Evolutionary conservation across 257 asterid genomes (phyloP), one percentile per base, ranked within the genome.

Genomic region (Gentiana dahurica): DNA sequence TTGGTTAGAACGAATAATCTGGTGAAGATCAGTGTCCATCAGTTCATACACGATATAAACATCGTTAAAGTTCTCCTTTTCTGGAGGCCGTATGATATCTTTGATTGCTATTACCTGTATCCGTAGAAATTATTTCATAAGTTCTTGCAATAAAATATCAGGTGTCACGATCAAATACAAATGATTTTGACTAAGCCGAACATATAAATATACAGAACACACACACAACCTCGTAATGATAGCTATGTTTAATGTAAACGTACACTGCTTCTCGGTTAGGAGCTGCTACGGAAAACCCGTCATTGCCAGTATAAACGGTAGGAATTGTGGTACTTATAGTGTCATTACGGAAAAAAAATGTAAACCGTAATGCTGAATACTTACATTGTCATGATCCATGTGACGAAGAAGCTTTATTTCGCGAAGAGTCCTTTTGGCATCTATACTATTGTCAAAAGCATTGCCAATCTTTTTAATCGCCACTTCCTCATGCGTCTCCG

Each of bases 401-500:
- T 92, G 98, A 49, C 94, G 71, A 68, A 88, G 88, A 69, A 92
- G 97, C 76, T 88, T 88, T 51, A 92, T 92, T 75, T 88, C 97
- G 46, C 98, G 81, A 15, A 92, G 68, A 15, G 97, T 92, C 74
- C 97, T 78, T 83, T 85, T 92, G 36, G 97, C 98, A 70, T 92
- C 98, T 34, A 92, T 85, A 61, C 79, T 78, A 72, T 92, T 85
- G 73, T 92, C 98, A 68, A 92, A 92, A 54, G 98, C 98, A 68
- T 92, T 92, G 36, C 98, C 98, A 67, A 92, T 92, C 93, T 92
- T 92, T 79, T 92, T 92, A 60, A 92, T 92, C 51, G 98, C 98
- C 47, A 92, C 93, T 78, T 92, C 94, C 69, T 85, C 91, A 12
- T 76, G 88, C n/a, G 97, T 92, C 80, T 83, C 97, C 38, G 94